These are phyloP conservation scores for Curvularia verruculosa DNA, from an alignment of 2,329 filamentous ascomycete species.

Conservation along the genomic window DNA sequence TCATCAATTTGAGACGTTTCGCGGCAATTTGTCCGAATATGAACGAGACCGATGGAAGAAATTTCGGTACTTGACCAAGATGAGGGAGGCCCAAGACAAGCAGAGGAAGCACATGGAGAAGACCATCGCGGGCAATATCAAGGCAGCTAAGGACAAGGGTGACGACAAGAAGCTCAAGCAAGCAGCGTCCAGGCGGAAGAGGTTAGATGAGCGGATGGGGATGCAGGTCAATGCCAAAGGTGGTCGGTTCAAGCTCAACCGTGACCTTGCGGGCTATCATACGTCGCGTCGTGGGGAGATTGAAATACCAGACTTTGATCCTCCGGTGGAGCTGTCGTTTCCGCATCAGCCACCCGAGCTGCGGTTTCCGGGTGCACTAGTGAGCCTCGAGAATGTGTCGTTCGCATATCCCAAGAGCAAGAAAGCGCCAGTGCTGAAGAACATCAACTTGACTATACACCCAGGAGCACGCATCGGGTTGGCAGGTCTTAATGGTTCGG, in stretches of 20 bases:
- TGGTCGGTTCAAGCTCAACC: conserved; percentile 78
- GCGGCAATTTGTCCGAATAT: conserved; percentile 74
- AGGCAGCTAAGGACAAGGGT: conserved; percentile 75
- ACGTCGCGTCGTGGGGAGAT: conserved; percentile 67
- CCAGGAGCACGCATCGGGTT: conserved; percentile 77
- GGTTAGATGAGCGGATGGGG: conserved; percentile 80
- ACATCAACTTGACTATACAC: conserved; percentile 71
- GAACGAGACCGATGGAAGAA: conserved; percentile 71
- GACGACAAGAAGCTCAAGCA: conserved; percentile 88
- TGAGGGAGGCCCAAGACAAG: conserved; percentile 82
- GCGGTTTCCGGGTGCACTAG: conserved; percentile 74
- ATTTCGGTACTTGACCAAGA: conserved; percentile 69
- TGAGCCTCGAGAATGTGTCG: conserved; percentile 72
- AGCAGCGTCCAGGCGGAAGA: conserved; percentile 83
- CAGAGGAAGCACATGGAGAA: conserved; percentile 82
- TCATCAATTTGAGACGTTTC: conserved; percentile 73
- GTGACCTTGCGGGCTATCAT: conserved; percentile 64
- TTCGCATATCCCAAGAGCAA: conserved; percentile 65
- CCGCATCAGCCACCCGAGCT: conserved; percentile 69
- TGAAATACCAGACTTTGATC: conserved; percentile 68
- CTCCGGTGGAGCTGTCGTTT: conserved; percentile 63
- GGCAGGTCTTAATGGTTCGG: conserved; percentile 78
- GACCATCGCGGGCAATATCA: conserved; percentile 75
- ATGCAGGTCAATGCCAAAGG: conserved; percentile 75
- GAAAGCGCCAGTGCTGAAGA: conserved; percentile 60